Percentiles rank a stretch among this genome's conserved stretches.
Evolutionary conservation across 2,329 filamentous ascomycete genomes (phyloP).

Genomic region (Venturia oleaginea): DNA sequence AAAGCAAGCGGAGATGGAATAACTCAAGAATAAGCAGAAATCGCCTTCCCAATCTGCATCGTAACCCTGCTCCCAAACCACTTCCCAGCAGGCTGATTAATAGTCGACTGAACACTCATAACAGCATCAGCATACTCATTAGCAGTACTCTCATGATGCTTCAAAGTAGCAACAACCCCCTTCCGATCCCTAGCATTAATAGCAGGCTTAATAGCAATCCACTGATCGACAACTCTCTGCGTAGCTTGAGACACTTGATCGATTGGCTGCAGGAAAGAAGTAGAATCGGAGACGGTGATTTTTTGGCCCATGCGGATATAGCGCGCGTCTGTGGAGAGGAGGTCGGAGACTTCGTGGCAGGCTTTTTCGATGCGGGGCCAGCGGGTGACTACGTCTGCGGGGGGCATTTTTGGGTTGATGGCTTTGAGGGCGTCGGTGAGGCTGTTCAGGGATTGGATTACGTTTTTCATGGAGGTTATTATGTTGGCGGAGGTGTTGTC

Average conservation of each 20-base stretch:
- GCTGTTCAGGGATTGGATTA: not conserved
- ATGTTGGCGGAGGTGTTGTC: not conserved
- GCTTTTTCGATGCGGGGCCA: not conserved
- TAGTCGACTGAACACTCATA: not conserved
- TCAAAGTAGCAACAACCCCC: not conserved
- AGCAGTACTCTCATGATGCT: not conserved
- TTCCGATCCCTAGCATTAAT: slow-evolving; percentile 2
- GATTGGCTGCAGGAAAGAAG: not conserved
- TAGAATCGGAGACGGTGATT: not conserved
- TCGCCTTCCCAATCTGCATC: not conserved
- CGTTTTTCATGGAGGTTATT: not conserved
- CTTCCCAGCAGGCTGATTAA: not conserved
- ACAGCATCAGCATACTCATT: slow-evolving; percentile 4
- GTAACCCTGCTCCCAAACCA: not conserved
- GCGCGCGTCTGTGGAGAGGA: not conserved
- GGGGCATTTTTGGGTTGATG: not conserved
- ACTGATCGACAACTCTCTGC: not conserved
- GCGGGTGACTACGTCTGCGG: not conserved
- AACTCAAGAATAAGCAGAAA: not conserved
- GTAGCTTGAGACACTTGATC: not conserved
- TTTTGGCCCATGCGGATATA: not conserved
- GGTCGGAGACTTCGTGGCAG: not conserved
- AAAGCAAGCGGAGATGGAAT: not conserved
- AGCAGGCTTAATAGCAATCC: not conserved
- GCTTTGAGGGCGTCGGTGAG: not conserved